A percentile compares a stretch with the other conserved stretches of the same genome.
These are phyloP conservation scores for Thymus mandschuricus DNA, from an alignment of 257 asterid species.

Conservation along the genomic window DNA sequence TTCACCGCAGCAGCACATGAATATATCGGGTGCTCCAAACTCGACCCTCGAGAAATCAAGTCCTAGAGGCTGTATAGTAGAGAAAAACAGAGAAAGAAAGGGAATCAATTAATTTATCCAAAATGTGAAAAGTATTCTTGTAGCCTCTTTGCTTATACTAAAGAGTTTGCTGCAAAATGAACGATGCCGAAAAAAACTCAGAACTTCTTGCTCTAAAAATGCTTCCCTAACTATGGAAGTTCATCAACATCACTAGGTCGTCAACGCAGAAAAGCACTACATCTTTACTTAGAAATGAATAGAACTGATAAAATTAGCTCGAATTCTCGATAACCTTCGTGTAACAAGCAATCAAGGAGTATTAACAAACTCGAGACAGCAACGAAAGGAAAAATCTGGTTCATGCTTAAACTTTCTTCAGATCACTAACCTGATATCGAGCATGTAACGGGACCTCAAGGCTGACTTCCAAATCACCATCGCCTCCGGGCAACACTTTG, in stretches of 20 bases:
- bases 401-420: not conserved
- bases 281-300: not conserved
- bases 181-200: not conserved
- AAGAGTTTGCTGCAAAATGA: not conserved
- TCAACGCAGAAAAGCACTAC: not conserved
- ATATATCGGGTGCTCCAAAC: constrained; percentile 59
- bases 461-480: constrained; percentile 46
- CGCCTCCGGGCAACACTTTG: constrained; percentile 29
- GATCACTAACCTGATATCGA: constrained; percentile 66
- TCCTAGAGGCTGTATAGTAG: constrained; percentile 62
- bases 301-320: not conserved
- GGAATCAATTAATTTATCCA: not conserved
- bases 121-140: too few species aligned
- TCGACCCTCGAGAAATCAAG: constrained; percentile 52
- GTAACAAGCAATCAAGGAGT: not conserved
- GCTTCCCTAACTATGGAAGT: not conserved
- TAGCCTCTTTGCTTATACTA: too few species aligned
- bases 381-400: not conserved
- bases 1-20: constrained; percentile 47
- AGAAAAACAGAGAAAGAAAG: not conserved
- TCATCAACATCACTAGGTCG: not conserved
- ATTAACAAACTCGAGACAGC: not conserved
- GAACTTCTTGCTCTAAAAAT: not conserved
- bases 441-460: constrained; percentile 81
- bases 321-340: not conserved